Evolutionary conservation across 352 stramenopile genomes (phyloP).

Genomic region (Phytophthora foliorum): DNA sequence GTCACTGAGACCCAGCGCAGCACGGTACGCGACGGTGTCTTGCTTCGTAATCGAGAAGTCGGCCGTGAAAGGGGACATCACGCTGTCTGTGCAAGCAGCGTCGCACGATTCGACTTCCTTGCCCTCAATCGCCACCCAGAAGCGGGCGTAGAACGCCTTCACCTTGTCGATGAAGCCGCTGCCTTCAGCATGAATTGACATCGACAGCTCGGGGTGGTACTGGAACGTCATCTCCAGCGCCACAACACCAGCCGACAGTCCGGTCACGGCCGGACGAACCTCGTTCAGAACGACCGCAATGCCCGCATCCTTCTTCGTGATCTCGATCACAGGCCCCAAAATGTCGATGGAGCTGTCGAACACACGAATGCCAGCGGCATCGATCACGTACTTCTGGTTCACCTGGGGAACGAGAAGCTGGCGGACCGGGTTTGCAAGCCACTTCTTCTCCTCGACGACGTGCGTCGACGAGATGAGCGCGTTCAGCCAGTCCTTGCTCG

Average conservation of each 20-base stretch:
- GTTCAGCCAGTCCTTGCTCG: slow-evolving; percentile 63
- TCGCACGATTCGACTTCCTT: slow-evolving; percentile 71
- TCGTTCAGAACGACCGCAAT: slow-evolving; percentile 70
- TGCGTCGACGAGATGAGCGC: slow-evolving; percentile 62
- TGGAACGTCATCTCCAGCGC: slow-evolving; percentile 68
- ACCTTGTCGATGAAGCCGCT: slow-evolving; percentile 61
- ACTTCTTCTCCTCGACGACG: slow-evolving; percentile 60
- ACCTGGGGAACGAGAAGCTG: slow-evolving; percentile 58
- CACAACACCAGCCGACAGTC: slow-evolving; percentile 53
- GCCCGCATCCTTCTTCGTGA: slow-evolving; percentile 42
- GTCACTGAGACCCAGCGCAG: slow-evolving; percentile 52
- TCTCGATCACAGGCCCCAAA: slow-evolving; percentile 57
- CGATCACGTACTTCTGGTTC: slow-evolving; percentile 56
- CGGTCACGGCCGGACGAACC: slow-evolving; percentile 62
- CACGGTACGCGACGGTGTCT: slow-evolving; percentile 73
- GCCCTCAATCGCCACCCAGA: slow-evolving; percentile 74
- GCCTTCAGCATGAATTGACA: slow-evolving; percentile 61
- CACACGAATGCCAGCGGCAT: slow-evolving; percentile 43
- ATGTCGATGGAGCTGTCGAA: slow-evolving; percentile 51
- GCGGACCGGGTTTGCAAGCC: slow-evolving; percentile 73
- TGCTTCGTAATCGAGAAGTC: slow-evolving; percentile 69
- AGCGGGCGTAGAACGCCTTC: slow-evolving; percentile 82
- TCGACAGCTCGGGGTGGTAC: slow-evolving; percentile 54
- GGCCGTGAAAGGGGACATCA: slow-evolving; percentile 66
- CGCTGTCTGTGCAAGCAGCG: slow-evolving; percentile 64